A percentile compares a stretch with the other conserved stretches of the same genome.
phyloP scores from a whole-genome alignment of 2,329 filamentous ascomycete species.

The Oidium heveae region DNA sequence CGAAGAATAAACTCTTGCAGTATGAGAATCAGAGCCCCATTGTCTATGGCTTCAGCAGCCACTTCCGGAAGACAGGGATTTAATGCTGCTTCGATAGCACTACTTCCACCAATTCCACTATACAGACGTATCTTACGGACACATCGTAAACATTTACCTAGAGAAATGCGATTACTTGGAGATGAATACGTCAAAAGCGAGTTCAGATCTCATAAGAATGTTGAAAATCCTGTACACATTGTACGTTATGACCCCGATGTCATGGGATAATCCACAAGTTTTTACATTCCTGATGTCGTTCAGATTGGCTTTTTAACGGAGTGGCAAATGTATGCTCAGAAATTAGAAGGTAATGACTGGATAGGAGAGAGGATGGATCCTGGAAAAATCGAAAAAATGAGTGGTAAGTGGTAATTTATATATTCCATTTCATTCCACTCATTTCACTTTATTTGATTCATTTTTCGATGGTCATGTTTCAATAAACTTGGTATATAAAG shows the following conservation, averaged over 20 bases:
- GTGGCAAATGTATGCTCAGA: conserved; percentile 89
- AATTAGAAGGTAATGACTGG: conserved; percentile 73
- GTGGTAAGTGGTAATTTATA: conserved; percentile 30
- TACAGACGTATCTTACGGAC: conserved; percentile 72
- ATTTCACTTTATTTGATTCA: no score
- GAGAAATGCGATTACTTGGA: conserved; percentile 56
- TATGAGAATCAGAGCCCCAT: background rate
- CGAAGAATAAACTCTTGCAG: background rate
- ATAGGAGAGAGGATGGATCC: conserved; percentile 61
- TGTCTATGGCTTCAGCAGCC: background rate
- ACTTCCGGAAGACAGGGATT: conserved; percentile 2
- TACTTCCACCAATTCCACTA: conserved; percentile 34
- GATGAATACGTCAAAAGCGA: conserved; percentile 87
- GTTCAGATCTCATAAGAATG: conserved; percentile 57
- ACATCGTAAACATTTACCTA: conserved; percentile 54
- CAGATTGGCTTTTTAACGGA: conserved; percentile 89
- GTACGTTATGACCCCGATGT: conserved; percentile 24
- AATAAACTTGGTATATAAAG: background rate
- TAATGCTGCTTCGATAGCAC: conserved; percentile 10
- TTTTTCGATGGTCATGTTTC: no score
- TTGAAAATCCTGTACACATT: conserved; percentile 82
- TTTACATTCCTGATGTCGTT: background rate
- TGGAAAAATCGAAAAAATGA: conserved; percentile 77
- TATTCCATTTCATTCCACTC: background rate
- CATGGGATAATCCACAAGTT: background rate